Percentiles rank a stretch among this genome's conserved stretches.
phyloP scores from a whole-genome alignment of 352 stramenopile genomes.

The Pythium dissimile region DNA sequence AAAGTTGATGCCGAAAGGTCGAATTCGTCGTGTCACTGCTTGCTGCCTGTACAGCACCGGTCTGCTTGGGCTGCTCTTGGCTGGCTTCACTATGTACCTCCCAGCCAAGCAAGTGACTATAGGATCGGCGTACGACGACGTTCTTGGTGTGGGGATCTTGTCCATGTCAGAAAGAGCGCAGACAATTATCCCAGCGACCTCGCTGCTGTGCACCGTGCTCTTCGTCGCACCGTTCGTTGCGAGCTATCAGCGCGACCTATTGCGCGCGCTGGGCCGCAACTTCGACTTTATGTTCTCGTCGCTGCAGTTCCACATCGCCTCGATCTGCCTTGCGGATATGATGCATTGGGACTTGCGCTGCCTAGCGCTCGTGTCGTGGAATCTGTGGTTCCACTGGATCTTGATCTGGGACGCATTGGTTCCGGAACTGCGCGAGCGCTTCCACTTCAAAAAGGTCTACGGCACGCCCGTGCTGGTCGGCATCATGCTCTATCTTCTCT shows the following conservation, averaged over 20 bases:
- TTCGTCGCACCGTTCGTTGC: slow-evolving; percentile 8
- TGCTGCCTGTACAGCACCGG: neutral
- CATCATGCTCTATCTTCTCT: slow-evolving; percentile 16
- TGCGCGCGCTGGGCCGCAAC: slow-evolving; percentile 8
- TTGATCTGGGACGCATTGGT: slow-evolving; percentile 19
- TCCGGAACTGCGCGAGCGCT: slow-evolving; percentile 5
- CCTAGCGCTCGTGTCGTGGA: slow-evolving; percentile 12
- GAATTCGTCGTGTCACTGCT: neutral
- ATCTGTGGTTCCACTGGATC: slow-evolving; percentile 24
- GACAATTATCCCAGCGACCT: neutral
- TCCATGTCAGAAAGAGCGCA: neutral
- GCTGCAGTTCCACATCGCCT: slow-evolving; percentile 11
- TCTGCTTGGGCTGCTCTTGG: slow-evolving; percentile 1
- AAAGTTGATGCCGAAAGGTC: neutral
- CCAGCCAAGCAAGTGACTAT: neutral
- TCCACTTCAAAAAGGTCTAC: slow-evolving; percentile 20
- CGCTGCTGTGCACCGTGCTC: slow-evolving; percentile 2
- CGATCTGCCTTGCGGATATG: slow-evolving; percentile 19
- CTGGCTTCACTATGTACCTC: slow-evolving; percentile 22
- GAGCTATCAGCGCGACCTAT: slow-evolving; percentile 17
- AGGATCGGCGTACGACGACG: neutral
- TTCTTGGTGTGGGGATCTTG: neutral
- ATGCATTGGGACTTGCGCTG: slow-evolving; percentile 22
- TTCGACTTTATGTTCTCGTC: slow-evolving; percentile 25
- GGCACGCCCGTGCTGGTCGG: slow-evolving; percentile 15